Evolutionary conservation across 176 grass and related monocot genomes (phyloP), one percentile per base, ranked within the genome.

Genomic region (Lolium perenne): DNA sequence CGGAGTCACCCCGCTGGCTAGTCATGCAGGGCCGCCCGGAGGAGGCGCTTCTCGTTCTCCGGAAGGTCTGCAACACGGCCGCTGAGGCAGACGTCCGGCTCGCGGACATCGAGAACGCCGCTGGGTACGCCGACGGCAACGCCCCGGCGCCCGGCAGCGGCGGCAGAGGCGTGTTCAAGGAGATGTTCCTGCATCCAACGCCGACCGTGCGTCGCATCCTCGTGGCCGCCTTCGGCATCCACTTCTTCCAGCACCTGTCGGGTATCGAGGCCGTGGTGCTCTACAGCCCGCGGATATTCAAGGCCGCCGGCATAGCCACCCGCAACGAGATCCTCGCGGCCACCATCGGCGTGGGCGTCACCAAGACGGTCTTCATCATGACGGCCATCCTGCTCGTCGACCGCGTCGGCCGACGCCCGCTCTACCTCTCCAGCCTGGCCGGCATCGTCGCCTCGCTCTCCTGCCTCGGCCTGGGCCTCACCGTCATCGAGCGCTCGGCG

Each of bases 241-340:
- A 93, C n/a, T 93, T 93, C 85, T 93, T 93, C 88, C 91, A 93
- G 77, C 91, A 93, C 79, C 77, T 88, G 53, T 90, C 88, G 7
- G 91, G 91, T 1, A 93, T 93, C 71, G 91, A 93, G 77, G 90
- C 91, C 48, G 91, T 93, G 55, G 91, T 93, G 51, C 91, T 93
- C 70, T 93, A 93, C 61, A 90, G 82, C 88, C 91, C 91, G 9
- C 82, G 50, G 18, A 80, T 93, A 62, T 93, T 93, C 86, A 45
- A 90, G 54, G 87, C 83, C 23, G 88, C 91, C 8, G 91, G 91
- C 14, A 85, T 93, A 74, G 9, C 50, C n/a, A 76, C 25, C 22
- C 80, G 68, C 12, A 83, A 58, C 82, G 61, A 83, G 86, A 85
- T 82, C 49, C 86, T 93, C 0, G 91, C 85, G 5, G 83, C 91